Base-by-base conservation (phyloP, 495 filamentous ascomycete genomes). In the Podospora fimiseda region DNA sequence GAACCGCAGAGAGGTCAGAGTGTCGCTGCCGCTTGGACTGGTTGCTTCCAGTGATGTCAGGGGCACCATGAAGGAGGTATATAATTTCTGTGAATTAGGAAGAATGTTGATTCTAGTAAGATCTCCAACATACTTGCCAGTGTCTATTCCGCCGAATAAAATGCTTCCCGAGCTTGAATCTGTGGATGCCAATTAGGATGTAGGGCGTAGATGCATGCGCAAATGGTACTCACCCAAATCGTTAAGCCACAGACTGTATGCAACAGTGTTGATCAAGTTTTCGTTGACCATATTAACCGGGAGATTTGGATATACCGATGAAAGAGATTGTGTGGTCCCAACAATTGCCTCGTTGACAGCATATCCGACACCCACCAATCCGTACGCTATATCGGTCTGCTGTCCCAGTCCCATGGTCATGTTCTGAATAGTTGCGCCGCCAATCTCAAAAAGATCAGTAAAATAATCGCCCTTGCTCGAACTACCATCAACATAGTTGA, bases 101-200 rank as follows among this genome's bases (percentile, higher is more conserved):
- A 75, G 68, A 38, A 81, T 63, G 18, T 84, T 64, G 50, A 98
- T 80, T 2, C 83, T 86, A 22, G 81, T 73, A 2, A 98, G 79
- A 2, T 81, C 61, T 20, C 90, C 93, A 14, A 70, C 69, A 62
- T 86, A 98, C 66, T 95, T 96, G 20, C 78, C 80, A 0, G 86
- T 90, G 63, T 98, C 87, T 48, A 98, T 87, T 18, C 94, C 93
- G 19, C 93, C 93, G 56, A 98, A 98, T 6, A 97, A 57, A 39
- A 77, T 75, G 51, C 47, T 73, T 27, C 74, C 74, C 9, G 62
- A 67, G 56, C 64, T 73, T 2, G 74, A 61, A 42, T 71, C 69
- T 70, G 11, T 30, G 1, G 0, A 20, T 8, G 3, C 9, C 1
- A 9, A 23, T 7, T 19, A 18, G 30, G 36, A 19, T 42, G 47